Evolutionary conservation across 2,329 filamentous ascomycete species (phyloP).

Genomic region (Volutella citrinella): DNA sequence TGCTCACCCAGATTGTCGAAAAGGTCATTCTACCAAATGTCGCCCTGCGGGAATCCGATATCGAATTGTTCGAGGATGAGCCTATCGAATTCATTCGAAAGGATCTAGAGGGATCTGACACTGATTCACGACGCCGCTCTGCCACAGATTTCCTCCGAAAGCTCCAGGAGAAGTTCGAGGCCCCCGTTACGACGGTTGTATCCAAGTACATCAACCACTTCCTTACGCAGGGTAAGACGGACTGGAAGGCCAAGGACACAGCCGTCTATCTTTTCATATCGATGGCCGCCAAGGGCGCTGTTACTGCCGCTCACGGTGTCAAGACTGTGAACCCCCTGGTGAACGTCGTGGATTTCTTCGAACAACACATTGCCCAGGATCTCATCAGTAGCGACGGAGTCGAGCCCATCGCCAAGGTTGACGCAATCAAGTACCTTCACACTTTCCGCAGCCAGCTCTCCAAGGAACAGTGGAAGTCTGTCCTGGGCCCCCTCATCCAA

Average conservation of each 20-base stretch:
- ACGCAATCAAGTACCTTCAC: slow-evolving; percentile 97
- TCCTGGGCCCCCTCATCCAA: slow-evolving; percentile 85
- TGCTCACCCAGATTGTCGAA: slow-evolving; percentile 84
- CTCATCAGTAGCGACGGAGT: slow-evolving; percentile 66
- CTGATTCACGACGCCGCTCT: slow-evolving; percentile 85
- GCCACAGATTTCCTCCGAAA: slow-evolving; percentile 92
- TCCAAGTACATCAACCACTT: slow-evolving; percentile 85
- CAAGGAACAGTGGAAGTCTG: slow-evolving; percentile 85
- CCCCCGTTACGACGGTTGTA: slow-evolving; percentile 81
- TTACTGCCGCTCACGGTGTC: slow-evolving; percentile 85
- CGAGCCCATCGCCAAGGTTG: slow-evolving; percentile 88
- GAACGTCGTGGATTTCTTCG: slow-evolving; percentile 92
- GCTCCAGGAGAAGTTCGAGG: slow-evolving; percentile 85
- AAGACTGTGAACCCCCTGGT: slow-evolving; percentile 85
- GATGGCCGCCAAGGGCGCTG: slow-evolving; percentile 85
- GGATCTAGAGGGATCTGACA: slow-evolving; percentile 94
- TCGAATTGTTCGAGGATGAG: slow-evolving; percentile 97
- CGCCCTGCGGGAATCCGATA: slow-evolving; percentile 84
- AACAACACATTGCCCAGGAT: slow-evolving; percentile 87
- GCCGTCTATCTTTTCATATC: slow-evolving; percentile 96
- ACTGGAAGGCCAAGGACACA: slow-evolving; percentile 98
- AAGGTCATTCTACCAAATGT: slow-evolving; percentile 96
- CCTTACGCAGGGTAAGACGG: slow-evolving; percentile 72
- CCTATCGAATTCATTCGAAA: slow-evolving; percentile 96
- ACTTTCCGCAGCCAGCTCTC: slow-evolving; percentile 94